Evolutionary conservation across 1,284 basidiomycete species (phyloP), one percentile per base, ranked within the genome.

Genomic region (Ustilago cynodontis): DNA sequence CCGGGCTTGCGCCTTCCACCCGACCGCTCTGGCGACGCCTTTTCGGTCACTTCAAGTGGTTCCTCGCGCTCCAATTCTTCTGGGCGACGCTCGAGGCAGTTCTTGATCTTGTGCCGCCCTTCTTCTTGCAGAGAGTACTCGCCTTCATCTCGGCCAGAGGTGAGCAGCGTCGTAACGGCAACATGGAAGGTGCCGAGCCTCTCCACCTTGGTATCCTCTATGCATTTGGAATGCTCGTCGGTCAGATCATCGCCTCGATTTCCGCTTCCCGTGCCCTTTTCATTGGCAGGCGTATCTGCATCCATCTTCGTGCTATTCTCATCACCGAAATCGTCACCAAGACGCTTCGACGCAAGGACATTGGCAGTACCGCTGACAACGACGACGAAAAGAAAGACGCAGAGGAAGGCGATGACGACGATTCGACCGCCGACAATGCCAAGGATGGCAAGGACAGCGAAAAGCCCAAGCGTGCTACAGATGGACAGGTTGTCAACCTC

Each of bases 251-350:
- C 13, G 83, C 84, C 11, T 84, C 86, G 9, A 71, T 87, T 29
- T 83, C 82, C 0, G 84, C 86, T 43, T 87, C 86, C n/a, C 88
- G 88, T 68, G 83, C 85, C 0, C 85, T 90, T 4, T 87, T 87
- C 80, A 84, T 88, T 31, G 89, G 89, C 16, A 84, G 89, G 16
- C 83, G 88, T 53, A 84, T 88, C 24, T 88, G 88, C 60, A 87
- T 82, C 43, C 73, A 78, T 47, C 66, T 83, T 6, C 74, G 85
- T 31, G 86, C 88, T 1, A 87, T 90, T 66, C 87, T 90, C 60
- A 87, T 89, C 69, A 84, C 87, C 43, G 89, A 90, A 65, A 88
- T 89, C 29, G 88, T 89, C 71, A 87, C 88, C 56, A 90, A 90
- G 81, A 88, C 88, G 0, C 86, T 90, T 0, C 86, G 89, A 14